These are phyloP conservation scores for Colletotrichum lentis DNA, from an alignment of 2,329 filamentous ascomycete genomes.

Conservation along the genomic window DNA sequence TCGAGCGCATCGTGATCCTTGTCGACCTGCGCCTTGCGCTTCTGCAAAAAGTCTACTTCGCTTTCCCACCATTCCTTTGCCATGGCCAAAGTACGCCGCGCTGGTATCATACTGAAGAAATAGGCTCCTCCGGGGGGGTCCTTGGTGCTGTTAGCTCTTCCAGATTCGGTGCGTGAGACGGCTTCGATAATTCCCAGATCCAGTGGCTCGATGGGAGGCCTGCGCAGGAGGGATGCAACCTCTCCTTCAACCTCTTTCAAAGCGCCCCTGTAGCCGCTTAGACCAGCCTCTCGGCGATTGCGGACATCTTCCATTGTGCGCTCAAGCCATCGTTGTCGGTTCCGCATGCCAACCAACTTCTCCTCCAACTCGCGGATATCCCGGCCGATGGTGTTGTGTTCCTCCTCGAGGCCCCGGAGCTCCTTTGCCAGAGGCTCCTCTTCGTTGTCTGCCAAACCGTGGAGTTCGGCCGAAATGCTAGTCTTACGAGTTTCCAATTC, in stretches of 20 bases:
- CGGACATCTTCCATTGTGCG: conserved; percentile 68
- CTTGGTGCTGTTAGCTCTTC: conserved; percentile 47
- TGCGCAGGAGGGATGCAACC: conserved; percentile 65
- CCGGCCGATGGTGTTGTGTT: conserved; percentile 61
- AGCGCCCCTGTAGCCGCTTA: conserved; percentile 75
- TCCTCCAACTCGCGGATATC: conserved; percentile 74
- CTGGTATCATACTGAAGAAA: conserved; percentile 68
- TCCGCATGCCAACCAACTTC: conserved; percentile 67
- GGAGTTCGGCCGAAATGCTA: conserved; percentile 61
- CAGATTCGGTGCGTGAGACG: conserved; percentile 10
- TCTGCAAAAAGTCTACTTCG: conserved; percentile 65
- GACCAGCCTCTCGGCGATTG: conserved; percentile 73
- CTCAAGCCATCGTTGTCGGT: conserved; percentile 65
- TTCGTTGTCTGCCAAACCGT: conserved; percentile 62
- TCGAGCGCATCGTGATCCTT: conserved; percentile 71
- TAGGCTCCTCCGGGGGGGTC: conserved; percentile 45
- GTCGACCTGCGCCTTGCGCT: conserved; percentile 64
- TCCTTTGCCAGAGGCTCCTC: conserved; percentile 68
- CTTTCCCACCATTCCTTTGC: conserved; percentile 75
- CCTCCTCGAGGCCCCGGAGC: conserved; percentile 65
- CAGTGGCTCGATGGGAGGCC: conserved; percentile 63
- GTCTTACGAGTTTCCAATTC: conserved; percentile 59
- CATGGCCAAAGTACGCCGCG: conserved; percentile 74
- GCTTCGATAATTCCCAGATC: conserved; percentile 47
- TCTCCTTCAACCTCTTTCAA: conserved; percentile 71